Evolutionary conservation across 2,329 filamentous ascomycete species (phyloP).

Genomic region (Dryadomyces quercus-mongolicae): DNA sequence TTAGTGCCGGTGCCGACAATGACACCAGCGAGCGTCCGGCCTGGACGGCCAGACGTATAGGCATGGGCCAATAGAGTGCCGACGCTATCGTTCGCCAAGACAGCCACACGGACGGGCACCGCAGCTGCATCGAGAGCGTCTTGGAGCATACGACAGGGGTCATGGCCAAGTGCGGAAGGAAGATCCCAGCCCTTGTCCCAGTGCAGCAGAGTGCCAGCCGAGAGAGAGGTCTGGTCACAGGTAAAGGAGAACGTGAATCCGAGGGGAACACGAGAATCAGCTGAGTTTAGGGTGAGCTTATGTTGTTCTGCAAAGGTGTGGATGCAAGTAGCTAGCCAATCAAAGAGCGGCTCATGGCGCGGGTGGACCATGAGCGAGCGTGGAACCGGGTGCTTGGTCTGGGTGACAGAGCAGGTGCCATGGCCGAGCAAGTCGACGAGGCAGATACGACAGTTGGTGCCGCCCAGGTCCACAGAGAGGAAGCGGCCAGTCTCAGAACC

Average conservation of each 20-base stretch:
- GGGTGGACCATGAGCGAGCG: constrained; percentile 79
- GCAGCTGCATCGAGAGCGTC: constrained; percentile 71
- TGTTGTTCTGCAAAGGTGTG: constrained; percentile 66
- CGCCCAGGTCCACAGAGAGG: constrained; percentile 87
- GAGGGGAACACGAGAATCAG: constrained; percentile 57
- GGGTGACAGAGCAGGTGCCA: constrained; percentile 83
- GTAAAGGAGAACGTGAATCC: constrained; percentile 98
- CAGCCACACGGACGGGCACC: constrained; percentile 84
- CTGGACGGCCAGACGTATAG: constrained; percentile 61
- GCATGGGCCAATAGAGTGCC: constrained; percentile 94
- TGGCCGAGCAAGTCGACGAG: constrained; percentile 87
- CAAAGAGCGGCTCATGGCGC: constrained; percentile 74
- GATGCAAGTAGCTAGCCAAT: constrained; percentile 84
- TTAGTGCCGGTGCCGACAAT: constrained; percentile 98
- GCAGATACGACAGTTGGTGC: constrained; percentile 96
- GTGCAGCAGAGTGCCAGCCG: constrained; percentile 81
- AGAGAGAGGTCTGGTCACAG: constrained; percentile 84
- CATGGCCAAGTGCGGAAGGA: constrained; percentile 77
- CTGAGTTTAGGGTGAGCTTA: constrained; percentile 35
- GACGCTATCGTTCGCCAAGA: constrained; percentile 95
- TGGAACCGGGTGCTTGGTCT: constrained; percentile 84
- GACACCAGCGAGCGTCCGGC: constrained; percentile 53
- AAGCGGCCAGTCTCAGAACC: constrained; percentile 94
- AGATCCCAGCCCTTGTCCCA: constrained; percentile 99
- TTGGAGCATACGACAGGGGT: constrained; percentile 84